Evolutionary conservation across 2,329 filamentous ascomycete species (phyloP).

Genomic region (Talaromyces sp.): DNA sequence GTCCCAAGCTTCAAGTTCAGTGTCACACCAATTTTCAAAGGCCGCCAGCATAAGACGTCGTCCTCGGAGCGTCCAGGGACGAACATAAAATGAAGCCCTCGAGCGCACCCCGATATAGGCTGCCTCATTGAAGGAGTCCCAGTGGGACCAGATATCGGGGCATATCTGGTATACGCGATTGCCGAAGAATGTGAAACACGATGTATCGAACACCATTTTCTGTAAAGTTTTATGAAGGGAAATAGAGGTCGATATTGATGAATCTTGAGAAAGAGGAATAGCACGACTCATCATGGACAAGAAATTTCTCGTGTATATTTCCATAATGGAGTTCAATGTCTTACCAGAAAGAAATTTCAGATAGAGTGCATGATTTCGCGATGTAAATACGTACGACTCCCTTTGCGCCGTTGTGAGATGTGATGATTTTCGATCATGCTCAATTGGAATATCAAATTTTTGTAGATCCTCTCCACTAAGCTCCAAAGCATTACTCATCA

Average conservation of each 20-base stretch:
- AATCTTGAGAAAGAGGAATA: neutral
- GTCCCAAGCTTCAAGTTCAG: constrained; percentile 13
- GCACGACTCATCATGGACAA: neutral
- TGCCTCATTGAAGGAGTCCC: constrained; percentile 13
- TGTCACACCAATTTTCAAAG: constrained; percentile 16
- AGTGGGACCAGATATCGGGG: constrained; percentile 15
- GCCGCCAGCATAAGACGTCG: constrained; percentile 7
- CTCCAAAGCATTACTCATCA: constrained; percentile 18
- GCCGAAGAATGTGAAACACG: constrained; percentile 17
- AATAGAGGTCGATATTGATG: neutral
- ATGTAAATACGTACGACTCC: constrained; percentile 13
- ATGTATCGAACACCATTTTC: constrained; percentile 15
- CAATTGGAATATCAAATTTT: constrained; percentile 17
- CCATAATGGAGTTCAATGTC: constrained; percentile 9
- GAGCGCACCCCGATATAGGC: constrained; percentile 17
- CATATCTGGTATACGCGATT: constrained; percentile 9
- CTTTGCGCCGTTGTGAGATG: neutral
- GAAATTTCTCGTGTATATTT: constrained; percentile 12
- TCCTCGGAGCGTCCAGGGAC: constrained; percentile 9
- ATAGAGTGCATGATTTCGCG: constrained; percentile 16
- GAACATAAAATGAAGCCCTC: constrained; percentile 1
- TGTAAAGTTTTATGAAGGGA: constrained; percentile 15
- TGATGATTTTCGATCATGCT: constrained; percentile 5
- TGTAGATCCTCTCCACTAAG: constrained; percentile 7
- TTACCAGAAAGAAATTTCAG: constrained; percentile 10